Evolutionary conservation across 768 basidiomycete species (phyloP).

Genomic region (Russula vinacea): DNA sequence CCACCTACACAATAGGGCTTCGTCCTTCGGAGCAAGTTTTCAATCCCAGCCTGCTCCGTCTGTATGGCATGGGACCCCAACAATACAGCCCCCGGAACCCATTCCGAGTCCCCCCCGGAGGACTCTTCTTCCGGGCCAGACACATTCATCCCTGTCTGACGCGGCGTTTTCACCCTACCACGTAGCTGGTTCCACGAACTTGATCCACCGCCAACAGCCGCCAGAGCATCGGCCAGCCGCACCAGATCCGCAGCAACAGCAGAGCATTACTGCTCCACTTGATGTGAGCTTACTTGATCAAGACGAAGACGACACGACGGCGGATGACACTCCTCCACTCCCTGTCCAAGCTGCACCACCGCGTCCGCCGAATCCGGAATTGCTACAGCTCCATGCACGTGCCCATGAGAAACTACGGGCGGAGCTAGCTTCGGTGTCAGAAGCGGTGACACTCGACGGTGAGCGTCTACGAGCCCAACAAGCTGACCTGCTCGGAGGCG

Average conservation of each 20-base stretch:
- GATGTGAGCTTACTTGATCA: conserved; percentile 60
- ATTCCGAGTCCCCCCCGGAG: conserved; percentile 29
- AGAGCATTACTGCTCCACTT: conserved; percentile 30
- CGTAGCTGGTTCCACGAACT: conserved; percentile 1
- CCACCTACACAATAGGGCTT: conserved; percentile 30
- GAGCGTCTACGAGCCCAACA: conserved; percentile 79
- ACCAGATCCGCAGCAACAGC: conserved; percentile 22
- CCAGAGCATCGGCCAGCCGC: conserved; percentile 24
- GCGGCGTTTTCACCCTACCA: conserved; percentile 3
- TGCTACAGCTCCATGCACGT: conserved; percentile 72
- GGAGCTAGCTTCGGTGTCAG: conserved; percentile 67
- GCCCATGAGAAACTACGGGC: conserved; percentile 72
- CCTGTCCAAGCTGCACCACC: conserved; percentile 51
- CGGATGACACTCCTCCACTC: conserved; percentile 34
- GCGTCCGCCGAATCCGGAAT: conserved; percentile 86
- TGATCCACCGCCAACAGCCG: conserved; percentile 17
- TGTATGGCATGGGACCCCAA: conserved; percentile 7
- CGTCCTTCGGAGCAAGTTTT: conserved; percentile 26
- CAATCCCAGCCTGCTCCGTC: conserved; percentile 13
- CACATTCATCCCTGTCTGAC: conserved; percentile 31
- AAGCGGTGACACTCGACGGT: conserved; percentile 60
- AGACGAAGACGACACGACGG: conserved; percentile 50
- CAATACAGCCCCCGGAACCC: conserved; percentile 8
- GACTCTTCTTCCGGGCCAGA: conserved; percentile 34
- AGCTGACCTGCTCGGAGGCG: conserved; percentile 80